phyloP scores from a whole-genome alignment of 2,329 filamentous ascomycete species.

The Aspergillus sp. region DNA sequence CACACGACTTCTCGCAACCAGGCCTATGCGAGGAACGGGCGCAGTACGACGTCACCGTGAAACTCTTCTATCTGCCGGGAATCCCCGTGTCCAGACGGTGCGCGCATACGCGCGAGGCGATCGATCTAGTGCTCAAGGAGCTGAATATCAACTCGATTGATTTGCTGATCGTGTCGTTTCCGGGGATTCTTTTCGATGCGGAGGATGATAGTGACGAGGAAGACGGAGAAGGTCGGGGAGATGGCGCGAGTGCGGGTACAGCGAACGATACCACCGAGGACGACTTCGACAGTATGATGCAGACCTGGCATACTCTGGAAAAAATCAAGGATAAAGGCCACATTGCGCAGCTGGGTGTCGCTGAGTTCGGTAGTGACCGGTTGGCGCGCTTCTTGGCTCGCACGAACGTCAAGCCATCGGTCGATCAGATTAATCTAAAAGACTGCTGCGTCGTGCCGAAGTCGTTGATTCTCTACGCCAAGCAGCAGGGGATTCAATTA shows the following conservation, averaged over 20 bases:
- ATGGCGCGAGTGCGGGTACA: constrained; percentile 20
- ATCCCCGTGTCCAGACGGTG: constrained; percentile 57
- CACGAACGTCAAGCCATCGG: constrained; percentile 64
- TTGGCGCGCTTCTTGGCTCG: constrained; percentile 66
- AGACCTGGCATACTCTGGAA: constrained; percentile 63
- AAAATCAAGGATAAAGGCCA: constrained; percentile 60
- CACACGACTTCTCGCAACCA: constrained; percentile 61
- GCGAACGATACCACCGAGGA: constrained; percentile 30
- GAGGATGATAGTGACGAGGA: constrained; percentile 70
- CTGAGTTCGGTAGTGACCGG: constrained; percentile 84
- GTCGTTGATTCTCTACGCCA: constrained; percentile 75
- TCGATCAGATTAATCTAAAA: constrained; percentile 92
- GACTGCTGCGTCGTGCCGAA: constrained; percentile 95
- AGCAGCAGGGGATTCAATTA: constrained; percentile 71
- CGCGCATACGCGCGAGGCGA: constrained; percentile 65
- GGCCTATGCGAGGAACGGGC: constrained; percentile 71
- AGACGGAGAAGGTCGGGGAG: constrained; percentile 54
- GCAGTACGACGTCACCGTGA: constrained; percentile 90
- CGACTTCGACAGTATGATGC: constrained; percentile 55
- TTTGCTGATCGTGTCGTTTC: constrained; percentile 85
- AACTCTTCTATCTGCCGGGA: constrained; percentile 82
- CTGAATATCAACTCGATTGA: constrained; percentile 69
- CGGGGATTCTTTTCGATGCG: constrained; percentile 86
- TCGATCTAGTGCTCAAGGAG: constrained; percentile 72
- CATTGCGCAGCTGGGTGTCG: constrained; percentile 69